Percentiles rank a stretch among this genome's conserved stretches.
Conservation (phyloP, 106 monocot species). For the Allium cepa region DNA sequence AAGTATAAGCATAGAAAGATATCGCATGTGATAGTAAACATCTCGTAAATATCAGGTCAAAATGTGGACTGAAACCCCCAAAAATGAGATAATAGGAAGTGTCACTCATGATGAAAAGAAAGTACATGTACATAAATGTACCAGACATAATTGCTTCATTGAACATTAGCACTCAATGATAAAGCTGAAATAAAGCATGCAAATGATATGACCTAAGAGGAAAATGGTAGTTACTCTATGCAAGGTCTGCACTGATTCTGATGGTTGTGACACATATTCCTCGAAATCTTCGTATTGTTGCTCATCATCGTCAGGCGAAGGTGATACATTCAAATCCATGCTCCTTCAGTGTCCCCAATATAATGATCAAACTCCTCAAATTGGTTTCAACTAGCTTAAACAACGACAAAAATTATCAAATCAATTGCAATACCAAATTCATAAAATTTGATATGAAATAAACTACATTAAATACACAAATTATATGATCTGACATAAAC, state of each 20-base stretch:
- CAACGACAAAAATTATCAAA: background rate
- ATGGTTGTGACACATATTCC: conserved; percentile 26
- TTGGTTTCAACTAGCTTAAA: background rate
- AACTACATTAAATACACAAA: no score
- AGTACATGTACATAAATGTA: background rate
- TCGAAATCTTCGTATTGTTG: conserved; percentile 35
- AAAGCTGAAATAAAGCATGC: no score
- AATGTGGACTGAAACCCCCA: no score
- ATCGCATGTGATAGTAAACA: no score
- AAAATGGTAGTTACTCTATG: conserved; percentile 14
- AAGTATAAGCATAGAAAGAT: no score
- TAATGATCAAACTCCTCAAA: background rate
- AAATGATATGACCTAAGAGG: background rate
- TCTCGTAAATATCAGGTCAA: no score
- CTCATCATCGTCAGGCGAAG: conserved; percentile 92
- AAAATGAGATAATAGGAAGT: no score
- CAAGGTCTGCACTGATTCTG: conserved; percentile 21
- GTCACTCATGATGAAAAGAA: background rate
- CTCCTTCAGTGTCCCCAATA: background rate
- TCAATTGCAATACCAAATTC: no score
- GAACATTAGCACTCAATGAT: background rate
- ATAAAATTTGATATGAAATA: no score
- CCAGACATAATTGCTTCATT: background rate
- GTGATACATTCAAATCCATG: conserved; percentile 96
- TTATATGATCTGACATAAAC: no score